Conservation (phyloP, 345 rosid genomes). For the Balakata baccata region DNA sequence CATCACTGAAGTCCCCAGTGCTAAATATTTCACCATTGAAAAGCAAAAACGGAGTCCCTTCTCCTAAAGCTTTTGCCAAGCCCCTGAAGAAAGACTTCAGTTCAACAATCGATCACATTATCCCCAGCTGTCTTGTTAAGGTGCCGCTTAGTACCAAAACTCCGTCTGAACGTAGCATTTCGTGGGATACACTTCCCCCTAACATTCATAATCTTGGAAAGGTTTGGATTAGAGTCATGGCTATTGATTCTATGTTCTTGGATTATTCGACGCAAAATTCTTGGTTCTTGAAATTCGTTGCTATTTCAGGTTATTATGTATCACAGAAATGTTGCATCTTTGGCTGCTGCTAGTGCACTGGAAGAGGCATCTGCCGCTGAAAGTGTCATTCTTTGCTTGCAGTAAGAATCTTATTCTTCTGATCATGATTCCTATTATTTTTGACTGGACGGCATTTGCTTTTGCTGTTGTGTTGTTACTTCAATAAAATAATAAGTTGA, state of each 20-base stretch:
- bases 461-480: not conserved
- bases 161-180: slow-evolving; percentile 33
- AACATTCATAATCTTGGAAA: slow-evolving; percentile 39
- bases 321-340: slow-evolving; percentile 32
- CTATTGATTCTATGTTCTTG: slow-evolving; percentile 3
- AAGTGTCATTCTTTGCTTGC: slow-evolving; percentile 33
- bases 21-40: slow-evolving; percentile 25
- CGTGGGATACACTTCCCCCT: slow-evolving; percentile 36
- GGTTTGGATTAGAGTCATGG: slow-evolving; percentile 21
- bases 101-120: slow-evolving; percentile 19
- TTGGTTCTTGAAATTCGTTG: slow-evolving; percentile 5
- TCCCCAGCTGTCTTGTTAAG: slow-evolving; percentile 26
- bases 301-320: slow-evolving; percentile 36
- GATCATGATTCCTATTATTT: not conserved
- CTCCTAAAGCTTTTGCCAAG: slow-evolving; percentile 17
- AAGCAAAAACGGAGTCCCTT: slow-evolving; percentile 20
- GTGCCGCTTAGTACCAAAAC: slow-evolving; percentile 31
- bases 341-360: slow-evolving; percentile 33
- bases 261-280: not conserved
- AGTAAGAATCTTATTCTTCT: slow-evolving; percentile 30
- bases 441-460: not conserved
- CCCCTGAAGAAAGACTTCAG: slow-evolving; percentile 24
- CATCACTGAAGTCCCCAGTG: slow-evolving; percentile 20
- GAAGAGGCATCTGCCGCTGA: slow-evolving; percentile 47
- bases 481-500: not conserved